These are phyloP conservation scores for Amanita molliuscula DNA, from an alignment of 768 basidiomycete species.

Conservation along the genomic window DNA sequence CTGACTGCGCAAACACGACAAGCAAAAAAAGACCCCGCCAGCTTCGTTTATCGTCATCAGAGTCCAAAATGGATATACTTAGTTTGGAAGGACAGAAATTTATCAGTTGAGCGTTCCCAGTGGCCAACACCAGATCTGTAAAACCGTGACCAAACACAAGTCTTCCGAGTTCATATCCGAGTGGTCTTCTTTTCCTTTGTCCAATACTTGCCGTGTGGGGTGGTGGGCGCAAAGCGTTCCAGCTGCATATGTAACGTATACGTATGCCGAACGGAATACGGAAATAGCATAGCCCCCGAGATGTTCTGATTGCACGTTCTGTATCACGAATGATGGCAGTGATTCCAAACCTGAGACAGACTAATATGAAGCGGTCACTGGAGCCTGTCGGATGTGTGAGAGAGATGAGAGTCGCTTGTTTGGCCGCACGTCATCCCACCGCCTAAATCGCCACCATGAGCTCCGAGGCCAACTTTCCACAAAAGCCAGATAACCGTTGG, in stretches of 20 bases:
- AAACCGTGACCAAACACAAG: not conserved
- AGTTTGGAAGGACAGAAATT: too few relatives aligned
- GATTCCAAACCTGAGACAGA: not conserved
- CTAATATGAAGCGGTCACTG: too few relatives aligned
- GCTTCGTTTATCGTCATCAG: too few relatives aligned
- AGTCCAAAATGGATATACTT: too few relatives aligned
- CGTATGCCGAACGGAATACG: too few relatives aligned
- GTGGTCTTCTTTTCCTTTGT: not conserved
- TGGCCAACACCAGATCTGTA: not conserved
- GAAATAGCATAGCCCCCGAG: too few relatives aligned
- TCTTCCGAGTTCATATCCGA: not conserved
- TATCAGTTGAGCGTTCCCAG: too few relatives aligned
- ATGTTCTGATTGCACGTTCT: not conserved
- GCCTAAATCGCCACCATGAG: not conserved
- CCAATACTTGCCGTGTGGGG: not conserved
- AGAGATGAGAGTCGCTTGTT: not conserved
- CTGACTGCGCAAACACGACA: not conserved
- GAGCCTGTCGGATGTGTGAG: not conserved
- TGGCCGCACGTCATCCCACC: not conserved
- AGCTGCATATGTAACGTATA: too few relatives aligned
- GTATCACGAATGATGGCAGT: not conserved
- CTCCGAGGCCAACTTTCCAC: not conserved
- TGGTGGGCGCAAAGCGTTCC: not conserved
- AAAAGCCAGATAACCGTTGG: slow-evolving; percentile 33
- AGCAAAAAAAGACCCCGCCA: too few relatives aligned